Conservation (phyloP, 1,284 basidiomycete species). For the Salmacisia buchloeana region DNA sequence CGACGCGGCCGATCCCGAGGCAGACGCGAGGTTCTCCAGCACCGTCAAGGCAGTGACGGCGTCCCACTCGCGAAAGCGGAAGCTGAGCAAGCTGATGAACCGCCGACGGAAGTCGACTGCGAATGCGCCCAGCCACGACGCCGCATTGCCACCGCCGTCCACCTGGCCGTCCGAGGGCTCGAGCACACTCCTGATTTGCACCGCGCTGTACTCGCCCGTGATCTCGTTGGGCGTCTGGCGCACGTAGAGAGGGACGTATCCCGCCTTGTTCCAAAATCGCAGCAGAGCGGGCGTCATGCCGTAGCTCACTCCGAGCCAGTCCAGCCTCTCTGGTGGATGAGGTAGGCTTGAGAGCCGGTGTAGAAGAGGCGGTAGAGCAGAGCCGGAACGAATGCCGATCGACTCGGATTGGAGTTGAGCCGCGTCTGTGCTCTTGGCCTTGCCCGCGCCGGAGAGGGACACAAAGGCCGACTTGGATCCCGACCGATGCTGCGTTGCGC, state of each 20-base stretch:
- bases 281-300: conserved; percentile 84
- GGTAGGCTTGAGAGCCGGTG: conserved; percentile 74
- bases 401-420: conserved; percentile 21
- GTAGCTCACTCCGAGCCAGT: conserved; percentile 95
- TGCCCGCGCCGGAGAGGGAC: conserved; percentile 8
- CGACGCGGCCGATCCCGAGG: not conserved
- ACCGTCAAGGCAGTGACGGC: conserved; percentile 80
- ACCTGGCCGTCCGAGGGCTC: conserved; percentile 19
- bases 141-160: conserved; percentile 43
- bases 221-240: conserved; percentile 90
- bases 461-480: conserved; percentile 4
- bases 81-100: conserved; percentile 83
- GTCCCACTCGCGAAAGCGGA: conserved; percentile 88
- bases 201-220: conserved; percentile 92
- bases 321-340: conserved; percentile 78
- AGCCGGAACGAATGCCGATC: conserved; percentile 65
- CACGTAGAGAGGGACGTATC: conserved; percentile 84
- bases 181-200: conserved; percentile 71
- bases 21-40: conserved; percentile 70
- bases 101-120: conserved; percentile 87
- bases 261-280: conserved; percentile 92
- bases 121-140: conserved; percentile 81
- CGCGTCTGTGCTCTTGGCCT: not conserved
- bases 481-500: not conserved
- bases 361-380: conserved; percentile 84